A percentile compares a stretch with the other conserved stretches of the same genome.
Evolutionary conservation across 1,284 basidiomycete genomes (phyloP).

Genomic region (Calocybe gambosa): DNA sequence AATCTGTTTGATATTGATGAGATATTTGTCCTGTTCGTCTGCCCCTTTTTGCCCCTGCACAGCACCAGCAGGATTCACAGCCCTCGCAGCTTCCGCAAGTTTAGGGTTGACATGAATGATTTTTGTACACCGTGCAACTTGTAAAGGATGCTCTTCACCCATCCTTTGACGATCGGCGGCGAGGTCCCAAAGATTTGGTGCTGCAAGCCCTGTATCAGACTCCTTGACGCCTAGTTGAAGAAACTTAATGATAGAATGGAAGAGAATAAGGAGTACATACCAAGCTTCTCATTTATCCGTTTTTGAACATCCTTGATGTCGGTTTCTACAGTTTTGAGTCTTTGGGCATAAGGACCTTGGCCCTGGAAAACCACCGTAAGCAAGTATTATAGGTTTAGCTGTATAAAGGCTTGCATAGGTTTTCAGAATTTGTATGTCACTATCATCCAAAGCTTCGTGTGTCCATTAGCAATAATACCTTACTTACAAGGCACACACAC

Average conservation of each 20-base stretch:
- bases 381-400: background rate
- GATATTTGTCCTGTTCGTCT: constrained; percentile 97
- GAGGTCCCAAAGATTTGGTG: constrained; percentile 96
- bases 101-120: constrained; percentile 84
- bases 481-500: background rate
- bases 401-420: constrained; percentile 76
- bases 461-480: constrained; percentile 3
- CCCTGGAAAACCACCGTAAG: constrained; percentile 49
- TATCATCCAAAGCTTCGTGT: constrained; percentile 83
- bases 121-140: constrained; percentile 98
- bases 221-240: constrained; percentile 79
- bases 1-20: constrained; percentile 99
- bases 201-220: constrained; percentile 94
- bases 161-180: constrained; percentile 85
- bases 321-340: constrained; percentile 84
- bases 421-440: constrained; percentile 98
- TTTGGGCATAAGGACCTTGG: constrained; percentile 93
- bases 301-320: constrained; percentile 98
- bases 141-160: constrained; percentile 89
- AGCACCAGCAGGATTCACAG: constrained; percentile 70
- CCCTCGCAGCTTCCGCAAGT: constrained; percentile 65
- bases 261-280: constrained; percentile 32
- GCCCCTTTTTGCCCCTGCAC: constrained; percentile 82
- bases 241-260: constrained; percentile 8
- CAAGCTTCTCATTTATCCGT: constrained; percentile 95